phyloP scores from a whole-genome alignment of 345 rosid species.

The Erysimum cheiranthoides region DNA sequence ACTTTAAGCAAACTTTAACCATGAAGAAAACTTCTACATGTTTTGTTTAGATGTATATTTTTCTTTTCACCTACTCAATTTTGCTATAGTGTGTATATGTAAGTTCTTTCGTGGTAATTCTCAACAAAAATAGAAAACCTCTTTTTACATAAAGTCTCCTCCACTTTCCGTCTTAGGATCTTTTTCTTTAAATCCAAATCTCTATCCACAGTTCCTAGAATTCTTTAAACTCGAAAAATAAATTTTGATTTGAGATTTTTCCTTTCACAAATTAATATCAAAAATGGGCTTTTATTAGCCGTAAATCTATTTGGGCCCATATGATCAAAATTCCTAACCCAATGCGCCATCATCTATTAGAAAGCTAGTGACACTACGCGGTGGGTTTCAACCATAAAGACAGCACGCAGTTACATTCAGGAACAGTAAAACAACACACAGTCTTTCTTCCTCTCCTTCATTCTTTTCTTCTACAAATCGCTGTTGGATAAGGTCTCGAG shows the following conservation, averaged over 20 bases:
- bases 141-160: background rate
- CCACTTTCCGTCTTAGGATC: background rate
- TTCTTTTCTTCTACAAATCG: constrained; percentile 2
- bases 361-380: constrained; percentile 14
- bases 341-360: background rate
- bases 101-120: background rate
- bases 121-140: too few species aligned
- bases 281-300: background rate
- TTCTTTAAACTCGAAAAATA: too few species aligned
- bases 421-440: too few species aligned
- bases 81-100: background rate
- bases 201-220: background rate
- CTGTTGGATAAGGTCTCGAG: constrained; percentile 45
- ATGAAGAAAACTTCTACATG: background rate
- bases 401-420: background rate
- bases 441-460: background rate
- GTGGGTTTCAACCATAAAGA: background rate
- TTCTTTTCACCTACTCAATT: background rate
- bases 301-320: background rate
- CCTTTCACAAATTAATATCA: too few species aligned
- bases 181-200: background rate
- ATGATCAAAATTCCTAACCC: background rate
- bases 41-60: background rate
- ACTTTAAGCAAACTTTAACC: background rate
- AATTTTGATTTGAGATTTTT: too few species aligned